These are phyloP conservation scores for Pseudogymnoascus sp. DNA, from an alignment of 2,329 filamentous ascomycete genomes.

Conservation along the genomic window DNA sequence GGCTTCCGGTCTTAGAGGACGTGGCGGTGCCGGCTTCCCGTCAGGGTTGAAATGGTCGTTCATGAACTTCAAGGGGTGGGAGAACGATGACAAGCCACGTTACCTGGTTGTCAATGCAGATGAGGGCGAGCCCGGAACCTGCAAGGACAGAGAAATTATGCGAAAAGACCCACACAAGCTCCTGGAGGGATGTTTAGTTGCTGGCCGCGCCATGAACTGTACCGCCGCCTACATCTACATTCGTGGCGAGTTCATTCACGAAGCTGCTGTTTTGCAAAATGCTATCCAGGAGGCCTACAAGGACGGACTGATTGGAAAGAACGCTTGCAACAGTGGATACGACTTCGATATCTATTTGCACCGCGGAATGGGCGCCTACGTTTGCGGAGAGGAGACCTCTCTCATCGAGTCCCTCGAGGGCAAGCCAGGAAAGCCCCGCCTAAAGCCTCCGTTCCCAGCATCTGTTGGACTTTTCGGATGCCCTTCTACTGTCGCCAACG, in stretches of 20 bases:
- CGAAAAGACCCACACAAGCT: constrained; percentile 99
- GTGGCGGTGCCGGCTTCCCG: constrained; percentile 95
- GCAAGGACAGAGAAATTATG: constrained; percentile 99
- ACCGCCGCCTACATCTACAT: constrained; percentile 99
- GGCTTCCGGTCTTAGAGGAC: constrained; percentile 86
- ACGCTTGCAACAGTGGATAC: constrained; percentile 92
- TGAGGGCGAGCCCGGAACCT: constrained; percentile 96
- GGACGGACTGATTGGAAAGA: constrained; percentile 92
- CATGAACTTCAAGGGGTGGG: constrained; percentile 99
- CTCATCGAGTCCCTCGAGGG: constrained; percentile 97
- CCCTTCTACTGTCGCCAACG: constrained; percentile 95
- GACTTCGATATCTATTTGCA: constrained; percentile 97
- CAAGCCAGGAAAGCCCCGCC: constrained; percentile 94
- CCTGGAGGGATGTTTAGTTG: constrained; percentile 90
- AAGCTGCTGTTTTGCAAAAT: constrained; percentile 84
- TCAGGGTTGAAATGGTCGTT: constrained; percentile 99
- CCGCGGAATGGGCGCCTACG: constrained; percentile 93
- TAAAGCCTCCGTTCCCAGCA: constrained; percentile 98
- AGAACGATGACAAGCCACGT: constrained; percentile 90
- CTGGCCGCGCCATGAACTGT: constrained; percentile 97
- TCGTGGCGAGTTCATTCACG: constrained; percentile 94
- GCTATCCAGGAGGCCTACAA: constrained; percentile 98
- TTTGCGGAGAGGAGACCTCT: constrained; percentile 96
- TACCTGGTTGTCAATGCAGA: constrained; percentile 98
- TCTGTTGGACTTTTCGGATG: constrained; percentile 97